Conservation (phyloP, 2,329 filamentous ascomycete genomes). For the Xylaria sp. region DNA sequence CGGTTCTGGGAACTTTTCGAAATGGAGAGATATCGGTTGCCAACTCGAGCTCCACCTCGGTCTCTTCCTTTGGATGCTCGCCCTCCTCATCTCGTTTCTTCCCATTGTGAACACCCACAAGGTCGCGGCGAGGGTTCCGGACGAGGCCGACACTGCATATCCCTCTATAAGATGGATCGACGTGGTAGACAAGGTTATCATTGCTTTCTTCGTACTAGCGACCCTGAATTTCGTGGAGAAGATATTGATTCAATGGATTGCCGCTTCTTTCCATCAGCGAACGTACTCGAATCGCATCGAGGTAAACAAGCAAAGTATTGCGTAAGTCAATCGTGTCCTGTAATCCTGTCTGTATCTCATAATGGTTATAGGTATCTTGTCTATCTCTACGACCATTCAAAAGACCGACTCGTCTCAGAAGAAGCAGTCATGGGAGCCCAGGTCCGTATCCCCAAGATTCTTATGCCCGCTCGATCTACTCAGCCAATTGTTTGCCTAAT, state of each 20-base stretch:
- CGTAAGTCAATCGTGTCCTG: conserved; percentile 58
- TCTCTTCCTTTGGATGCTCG: conserved; percentile 91
- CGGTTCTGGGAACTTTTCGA: conserved; percentile 86
- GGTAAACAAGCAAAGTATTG: conserved; percentile 90
- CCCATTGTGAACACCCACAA: conserved; percentile 78
- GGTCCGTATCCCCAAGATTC: conserved; percentile 19
- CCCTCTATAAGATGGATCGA: conserved; percentile 74
- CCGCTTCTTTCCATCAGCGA: conserved; percentile 89
- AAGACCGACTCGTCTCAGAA: conserved; percentile 72
- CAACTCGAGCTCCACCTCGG: conserved; percentile 87
- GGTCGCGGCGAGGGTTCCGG: conserved; percentile 49
- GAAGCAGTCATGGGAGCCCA: conserved; percentile 61
- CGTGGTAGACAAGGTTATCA: conserved; percentile 85
- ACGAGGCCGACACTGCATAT: conserved; percentile 58
- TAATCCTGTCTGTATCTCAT: conserved; percentile 70
- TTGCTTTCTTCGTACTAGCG: conserved; percentile 82
- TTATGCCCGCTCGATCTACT: neutral
- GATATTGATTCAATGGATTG: conserved; percentile 93
- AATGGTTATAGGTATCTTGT: conserved; percentile 56
- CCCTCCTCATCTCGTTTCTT: conserved; percentile 84
- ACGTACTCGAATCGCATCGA: conserved; percentile 93
- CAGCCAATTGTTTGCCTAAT: neutral
- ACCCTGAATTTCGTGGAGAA: conserved; percentile 89
- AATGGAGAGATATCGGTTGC: conserved; percentile 90
- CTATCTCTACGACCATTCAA: conserved; percentile 74